Evolutionary conservation across 2,329 filamentous ascomycete genomes (phyloP).

Genomic region (Aspergillus quadrilineatus): DNA sequence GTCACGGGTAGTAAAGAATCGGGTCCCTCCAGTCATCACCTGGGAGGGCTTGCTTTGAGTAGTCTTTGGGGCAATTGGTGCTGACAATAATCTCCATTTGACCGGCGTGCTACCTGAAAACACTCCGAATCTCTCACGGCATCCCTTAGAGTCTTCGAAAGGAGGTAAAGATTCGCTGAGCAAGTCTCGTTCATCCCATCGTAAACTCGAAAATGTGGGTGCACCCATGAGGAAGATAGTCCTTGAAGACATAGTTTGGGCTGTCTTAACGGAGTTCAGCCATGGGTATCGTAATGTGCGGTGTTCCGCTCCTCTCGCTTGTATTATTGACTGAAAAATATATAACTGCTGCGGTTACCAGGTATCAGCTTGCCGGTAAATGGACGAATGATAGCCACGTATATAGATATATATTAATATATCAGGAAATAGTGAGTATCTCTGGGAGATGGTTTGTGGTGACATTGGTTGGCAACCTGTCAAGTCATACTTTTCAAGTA

Average conservation of each 20-base stretch:
- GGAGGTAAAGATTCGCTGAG: constrained; percentile 47
- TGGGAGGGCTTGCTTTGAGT: neutral
- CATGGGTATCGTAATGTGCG: neutral
- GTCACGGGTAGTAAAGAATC: constrained; percentile 34
- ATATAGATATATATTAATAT: neutral
- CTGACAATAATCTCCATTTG: constrained; percentile 34
- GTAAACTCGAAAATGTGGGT: constrained; percentile 54
- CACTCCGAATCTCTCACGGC: constrained; percentile 7
- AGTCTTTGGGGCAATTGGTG: constrained; percentile 12
- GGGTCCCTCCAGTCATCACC: constrained; percentile 15
- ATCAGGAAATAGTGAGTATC: neutral
- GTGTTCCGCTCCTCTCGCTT: neutral
- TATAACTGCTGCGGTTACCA: neutral
- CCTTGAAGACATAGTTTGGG: constrained; percentile 29
- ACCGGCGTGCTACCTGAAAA: constrained; percentile 17
- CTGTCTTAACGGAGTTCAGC: neutral
- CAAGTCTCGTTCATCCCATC: constrained; percentile 56
- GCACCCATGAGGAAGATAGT: constrained; percentile 60
- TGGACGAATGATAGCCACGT: neutral
- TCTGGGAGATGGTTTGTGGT: neutral
- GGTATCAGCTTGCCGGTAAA: neutral
- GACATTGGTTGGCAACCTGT: neutral
- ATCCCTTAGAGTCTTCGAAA: constrained; percentile 23
- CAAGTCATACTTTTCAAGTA: neutral
- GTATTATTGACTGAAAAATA: neutral